phyloP scores from a whole-genome alignment of 768 basidiomycete species.

The Melanogaster broomeanus region DNA sequence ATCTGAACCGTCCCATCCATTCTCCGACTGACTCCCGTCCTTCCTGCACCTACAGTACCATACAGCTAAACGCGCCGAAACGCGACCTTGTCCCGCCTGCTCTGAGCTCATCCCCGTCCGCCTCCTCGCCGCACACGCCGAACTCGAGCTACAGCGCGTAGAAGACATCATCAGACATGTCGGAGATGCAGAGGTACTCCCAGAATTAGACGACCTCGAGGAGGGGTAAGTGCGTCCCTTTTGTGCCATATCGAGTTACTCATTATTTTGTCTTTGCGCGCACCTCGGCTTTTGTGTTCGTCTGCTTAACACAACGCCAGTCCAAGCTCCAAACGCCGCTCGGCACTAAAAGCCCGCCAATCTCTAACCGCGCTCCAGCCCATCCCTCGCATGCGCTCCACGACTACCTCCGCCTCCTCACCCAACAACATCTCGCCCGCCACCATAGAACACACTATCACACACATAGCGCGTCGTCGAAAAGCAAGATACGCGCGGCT shows the following conservation, averaged over 20 bases:
- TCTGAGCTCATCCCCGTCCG: slow-evolving; percentile 71
- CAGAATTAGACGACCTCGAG: slow-evolving; percentile 48
- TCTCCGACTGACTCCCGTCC: background rate
- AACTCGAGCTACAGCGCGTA: slow-evolving; percentile 68
- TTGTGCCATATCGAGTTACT: too few relatives aligned
- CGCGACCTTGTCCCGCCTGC: slow-evolving; percentile 74
- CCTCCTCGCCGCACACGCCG: slow-evolving; percentile 63
- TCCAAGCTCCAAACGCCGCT: slow-evolving; percentile 35
- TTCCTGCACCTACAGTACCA: background rate
- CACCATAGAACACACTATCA: slow-evolving; percentile 55
- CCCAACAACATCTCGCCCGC: slow-evolving; percentile 22
- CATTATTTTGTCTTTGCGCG: slow-evolving; percentile 25
- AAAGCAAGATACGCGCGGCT: slow-evolving; percentile 68
- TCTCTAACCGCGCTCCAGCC: slow-evolving; percentile 33
- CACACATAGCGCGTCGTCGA: slow-evolving; percentile 65
- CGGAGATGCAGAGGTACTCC: slow-evolving; percentile 59
- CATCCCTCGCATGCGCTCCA: slow-evolving; percentile 25
- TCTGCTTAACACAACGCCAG: slow-evolving; percentile 19
- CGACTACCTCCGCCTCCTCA: slow-evolving; percentile 10
- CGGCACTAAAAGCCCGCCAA: slow-evolving; percentile 46
- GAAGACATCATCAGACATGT: slow-evolving; percentile 65
- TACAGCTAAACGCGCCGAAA: slow-evolving; percentile 72
- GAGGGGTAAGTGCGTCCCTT: slow-evolving; percentile 61
- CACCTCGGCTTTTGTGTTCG: slow-evolving; percentile 40
- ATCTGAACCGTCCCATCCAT: background rate